Base-by-base conservation (phyloP, 371 early-diverging fungal genomes). In the Fennellomyces sp. region DNA sequence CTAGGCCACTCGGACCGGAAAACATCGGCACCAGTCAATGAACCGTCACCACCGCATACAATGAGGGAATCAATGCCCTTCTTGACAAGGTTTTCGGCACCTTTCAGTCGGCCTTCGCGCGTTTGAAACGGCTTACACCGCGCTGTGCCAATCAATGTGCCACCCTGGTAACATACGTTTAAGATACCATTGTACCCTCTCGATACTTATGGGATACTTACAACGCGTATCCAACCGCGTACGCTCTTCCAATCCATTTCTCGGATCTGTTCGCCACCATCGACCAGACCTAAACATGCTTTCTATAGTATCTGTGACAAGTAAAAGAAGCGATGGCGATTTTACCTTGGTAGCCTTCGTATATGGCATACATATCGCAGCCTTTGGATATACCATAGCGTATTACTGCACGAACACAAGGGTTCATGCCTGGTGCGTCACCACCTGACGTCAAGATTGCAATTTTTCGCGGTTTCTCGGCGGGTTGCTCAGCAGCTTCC, bases 381-480 rank as follows among this genome's bases (percentile, higher is more conserved):
- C 90, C 93, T 29, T 86, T 81, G 31, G 88, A 84, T 55, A 95
- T 88, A 19, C 96, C 91, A 56, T 94, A 91, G 48, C 99, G 86
- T 7, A 97, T 94, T 33, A 97, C 90, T 12, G 94, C 89, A 51
- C 99, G 88, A 19, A 99, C 97, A 27, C 93, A 92, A 17, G 97
- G 91, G 72, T 99, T 99, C 99, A 99, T 99, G 27, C 99, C 99
- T 8, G 95, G 95, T 1, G 97, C 91, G 79, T 99, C 99, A 35
- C 99, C 99, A 31, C 99, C 99, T 49, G 94, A 94, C 12, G 99
- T 99, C 52, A 99, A 68, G 21, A 99, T 85, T 49, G 91, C 98
- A 66, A 99, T 92, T 45, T 84, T 85, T 3, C 61, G 54, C 27
- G 48, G 48, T 15, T 23, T 25, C 19, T 52, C 27, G 26, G 25